Conservation (phyloP, 768 basidiomycete species). For the Mycena epipterygia region DNA sequence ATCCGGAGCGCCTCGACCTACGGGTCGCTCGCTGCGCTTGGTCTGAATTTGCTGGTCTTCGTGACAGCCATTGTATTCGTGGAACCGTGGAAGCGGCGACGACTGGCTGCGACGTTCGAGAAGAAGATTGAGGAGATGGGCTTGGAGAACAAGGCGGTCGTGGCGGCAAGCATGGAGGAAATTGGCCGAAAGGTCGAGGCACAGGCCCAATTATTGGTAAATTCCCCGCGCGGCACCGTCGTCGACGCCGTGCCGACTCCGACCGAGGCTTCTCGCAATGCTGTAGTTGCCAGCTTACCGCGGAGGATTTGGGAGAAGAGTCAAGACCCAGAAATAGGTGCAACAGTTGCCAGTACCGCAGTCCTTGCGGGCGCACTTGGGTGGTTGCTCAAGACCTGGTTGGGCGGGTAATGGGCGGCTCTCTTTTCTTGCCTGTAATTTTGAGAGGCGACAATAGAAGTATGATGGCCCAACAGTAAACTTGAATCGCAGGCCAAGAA, state of each 20-base stretch:
- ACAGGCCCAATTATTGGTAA: constrained; percentile 54
- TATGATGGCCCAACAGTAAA: no score
- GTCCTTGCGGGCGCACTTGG: constrained; percentile 40
- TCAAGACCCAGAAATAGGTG: constrained; percentile 40
- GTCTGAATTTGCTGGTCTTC: constrained; percentile 92
- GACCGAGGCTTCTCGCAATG: background rate
- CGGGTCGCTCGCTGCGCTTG: constrained; percentile 87
- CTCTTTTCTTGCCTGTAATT: background rate
- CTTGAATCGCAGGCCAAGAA: no score
- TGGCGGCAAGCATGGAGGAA: constrained; percentile 63
- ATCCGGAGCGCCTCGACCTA: constrained; percentile 96
- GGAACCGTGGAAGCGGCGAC: constrained; percentile 95
- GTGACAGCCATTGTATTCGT: constrained; percentile 90
- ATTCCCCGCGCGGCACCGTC: constrained; percentile 38
- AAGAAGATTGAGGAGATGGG: constrained; percentile 80
- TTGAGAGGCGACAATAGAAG: no score
- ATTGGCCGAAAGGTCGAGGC: constrained; percentile 63
- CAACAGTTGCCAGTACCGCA: constrained; percentile 35
- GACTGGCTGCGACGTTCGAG: constrained; percentile 92
- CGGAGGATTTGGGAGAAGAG: constrained; percentile 22
- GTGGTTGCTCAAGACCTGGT: constrained; percentile 45
- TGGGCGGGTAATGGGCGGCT: constrained; percentile 27
- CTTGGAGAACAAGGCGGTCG: constrained; percentile 62
- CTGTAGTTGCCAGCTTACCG: background rate
- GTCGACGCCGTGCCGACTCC: background rate